phyloP scores from a whole-genome alignment of 2,329 filamentous ascomycete genomes.

The Fusarium coicis region DNA sequence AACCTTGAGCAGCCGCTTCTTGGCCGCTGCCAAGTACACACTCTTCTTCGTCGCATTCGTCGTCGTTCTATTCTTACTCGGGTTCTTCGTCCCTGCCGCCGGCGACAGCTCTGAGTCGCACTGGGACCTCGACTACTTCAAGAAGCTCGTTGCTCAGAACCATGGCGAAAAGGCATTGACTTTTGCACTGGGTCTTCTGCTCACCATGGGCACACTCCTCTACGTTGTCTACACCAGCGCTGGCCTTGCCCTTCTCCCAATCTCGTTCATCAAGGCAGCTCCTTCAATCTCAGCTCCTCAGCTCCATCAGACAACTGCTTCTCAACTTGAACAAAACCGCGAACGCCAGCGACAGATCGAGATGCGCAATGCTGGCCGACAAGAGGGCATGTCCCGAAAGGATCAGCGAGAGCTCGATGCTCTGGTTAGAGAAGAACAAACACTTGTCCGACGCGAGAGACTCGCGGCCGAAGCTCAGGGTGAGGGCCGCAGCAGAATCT shows the following conservation, averaged over 20 bases:
- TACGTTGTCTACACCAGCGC: slow-evolving; percentile 91
- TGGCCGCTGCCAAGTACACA: slow-evolving; percentile 92
- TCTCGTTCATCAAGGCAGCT: slow-evolving; percentile 91
- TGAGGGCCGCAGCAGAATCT: slow-evolving; percentile 78
- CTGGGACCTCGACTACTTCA: slow-evolving; percentile 92
- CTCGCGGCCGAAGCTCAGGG: slow-evolving; percentile 85
- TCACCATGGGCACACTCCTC: slow-evolving; percentile 85
- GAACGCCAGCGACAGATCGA: slow-evolving; percentile 94
- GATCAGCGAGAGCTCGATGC: slow-evolving; percentile 90
- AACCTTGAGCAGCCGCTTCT: slow-evolving; percentile 75
- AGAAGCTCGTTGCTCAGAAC: slow-evolving; percentile 78
- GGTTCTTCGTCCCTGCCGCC: slow-evolving; percentile 91
- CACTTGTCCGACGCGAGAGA: slow-evolving; percentile 87
- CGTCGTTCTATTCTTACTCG: slow-evolving; percentile 85
- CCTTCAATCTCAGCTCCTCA: slow-evolving; percentile 86
- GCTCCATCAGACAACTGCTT: slow-evolving; percentile 78
- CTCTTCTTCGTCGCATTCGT: slow-evolving; percentile 83
- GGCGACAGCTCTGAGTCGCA: slow-evolving; percentile 73
- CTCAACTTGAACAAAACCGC: slow-evolving; percentile 85
- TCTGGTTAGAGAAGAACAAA: slow-evolving; percentile 89
- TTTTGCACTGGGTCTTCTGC: slow-evolving; percentile 88
- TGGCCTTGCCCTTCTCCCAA: slow-evolving; percentile 87
- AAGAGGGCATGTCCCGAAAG: slow-evolving; percentile 81
- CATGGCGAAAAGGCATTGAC: slow-evolving; percentile 92
- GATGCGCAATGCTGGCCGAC: slow-evolving; percentile 80